phyloP scores from a whole-genome alignment of 2,329 filamentous ascomycete genomes.

The Plectosphaerella plurivora region DNA sequence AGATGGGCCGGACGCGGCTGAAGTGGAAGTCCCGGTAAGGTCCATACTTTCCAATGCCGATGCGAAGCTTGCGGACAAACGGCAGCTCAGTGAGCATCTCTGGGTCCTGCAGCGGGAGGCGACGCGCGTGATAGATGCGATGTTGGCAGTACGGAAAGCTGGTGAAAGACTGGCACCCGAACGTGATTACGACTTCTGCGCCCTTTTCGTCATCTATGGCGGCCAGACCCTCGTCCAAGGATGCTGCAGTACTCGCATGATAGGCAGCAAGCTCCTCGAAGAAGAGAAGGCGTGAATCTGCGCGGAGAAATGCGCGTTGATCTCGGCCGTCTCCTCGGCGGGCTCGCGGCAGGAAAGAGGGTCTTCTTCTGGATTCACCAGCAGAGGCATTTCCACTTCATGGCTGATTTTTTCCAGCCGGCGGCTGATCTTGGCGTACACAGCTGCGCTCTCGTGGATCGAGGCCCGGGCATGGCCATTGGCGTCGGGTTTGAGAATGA shows the following conservation, averaged over 20 bases:
- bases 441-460: background rate
- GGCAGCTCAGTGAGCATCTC: slow-evolving; percentile 12
- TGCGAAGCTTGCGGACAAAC: slow-evolving; percentile 9
- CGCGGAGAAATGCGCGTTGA: slow-evolving; percentile 12
- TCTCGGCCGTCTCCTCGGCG: slow-evolving; percentile 8
- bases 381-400: background rate
- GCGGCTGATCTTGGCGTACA: background rate
- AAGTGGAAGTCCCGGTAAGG: too few species aligned
- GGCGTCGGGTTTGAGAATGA: background rate
- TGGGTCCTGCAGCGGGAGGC: slow-evolving; percentile 12
- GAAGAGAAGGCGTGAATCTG: slow-evolving; percentile 10
- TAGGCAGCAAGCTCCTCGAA: slow-evolving; percentile 10
- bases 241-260: background rate
- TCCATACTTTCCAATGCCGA: background rate
- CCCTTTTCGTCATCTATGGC: too few species aligned
- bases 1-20: slow-evolving; percentile 14
- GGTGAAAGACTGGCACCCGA: too few species aligned
- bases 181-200: background rate
- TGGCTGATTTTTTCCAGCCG: background rate
- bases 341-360: slow-evolving; percentile 14
- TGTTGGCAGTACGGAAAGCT: slow-evolving; percentile 5
- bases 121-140: slow-evolving; percentile 13
- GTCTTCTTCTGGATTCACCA: background rate
- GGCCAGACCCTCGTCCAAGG: too few species aligned
- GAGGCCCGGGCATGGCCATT: background rate